These are phyloP conservation scores for Ogataea ramenticola DNA, from an alignment of 805 yeast genomes.

Conservation along the genomic window DNA sequence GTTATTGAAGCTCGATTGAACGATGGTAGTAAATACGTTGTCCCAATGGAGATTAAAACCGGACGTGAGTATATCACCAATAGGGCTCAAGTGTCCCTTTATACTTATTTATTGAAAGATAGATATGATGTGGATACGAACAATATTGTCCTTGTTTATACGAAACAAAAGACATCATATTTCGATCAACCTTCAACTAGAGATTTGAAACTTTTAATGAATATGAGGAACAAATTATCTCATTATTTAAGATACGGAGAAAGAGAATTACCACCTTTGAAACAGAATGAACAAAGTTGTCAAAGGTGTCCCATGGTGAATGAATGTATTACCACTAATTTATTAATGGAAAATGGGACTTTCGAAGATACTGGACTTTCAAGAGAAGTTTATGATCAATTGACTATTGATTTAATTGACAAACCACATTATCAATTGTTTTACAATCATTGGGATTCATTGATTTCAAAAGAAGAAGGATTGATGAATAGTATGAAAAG, in stretches of 20 bases:
- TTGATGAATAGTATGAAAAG: slow-evolving; percentile 42
- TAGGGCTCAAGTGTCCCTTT: slow-evolving; percentile 80
- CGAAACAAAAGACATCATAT: slow-evolving; percentile 45
- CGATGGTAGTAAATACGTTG: slow-evolving; percentile 42
- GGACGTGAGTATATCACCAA: slow-evolving; percentile 65
- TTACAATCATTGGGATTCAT: slow-evolving; percentile 64
- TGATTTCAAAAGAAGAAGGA: slow-evolving; percentile 70
- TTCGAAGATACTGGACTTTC: slow-evolving; percentile 47
- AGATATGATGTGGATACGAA: slow-evolving; percentile 64
- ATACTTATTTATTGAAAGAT: slow-evolving; percentile 72
- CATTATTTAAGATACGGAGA: slow-evolving; percentile 44
- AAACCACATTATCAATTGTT: slow-evolving; percentile 41
- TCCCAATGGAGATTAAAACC: slow-evolving; percentile 88
- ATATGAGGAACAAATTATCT: slow-evolving; percentile 66
- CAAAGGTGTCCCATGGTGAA: slow-evolving; percentile 50
- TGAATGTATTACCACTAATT: slow-evolving; percentile 61
- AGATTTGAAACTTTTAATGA: slow-evolving; percentile 63
- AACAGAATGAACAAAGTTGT: slow-evolving; percentile 46
- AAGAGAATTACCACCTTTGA: slow-evolving; percentile 46
- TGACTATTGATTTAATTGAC: slow-evolving; percentile 43
- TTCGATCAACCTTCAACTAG: slow-evolving; percentile 35
- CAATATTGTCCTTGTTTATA: slow-evolving; percentile 65
- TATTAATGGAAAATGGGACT: slow-evolving; percentile 51
- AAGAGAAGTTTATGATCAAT: slow-evolving; percentile 34
- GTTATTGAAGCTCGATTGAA: slow-evolving; percentile 55